Base-by-base conservation (phyloP, 805 yeast species). In the Starmerella tilneyi region DNA sequence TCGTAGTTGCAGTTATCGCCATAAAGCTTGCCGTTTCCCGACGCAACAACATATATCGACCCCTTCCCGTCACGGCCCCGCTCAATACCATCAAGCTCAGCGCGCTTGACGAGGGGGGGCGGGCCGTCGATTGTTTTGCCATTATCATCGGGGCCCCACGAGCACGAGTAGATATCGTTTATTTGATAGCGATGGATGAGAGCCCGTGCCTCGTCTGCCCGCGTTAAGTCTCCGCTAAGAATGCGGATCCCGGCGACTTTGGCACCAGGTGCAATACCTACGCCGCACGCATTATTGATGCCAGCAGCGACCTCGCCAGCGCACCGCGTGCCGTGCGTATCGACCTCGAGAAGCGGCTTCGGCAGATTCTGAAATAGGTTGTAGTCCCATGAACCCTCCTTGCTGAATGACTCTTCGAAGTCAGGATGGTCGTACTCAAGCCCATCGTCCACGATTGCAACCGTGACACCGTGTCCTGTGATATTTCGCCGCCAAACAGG, bases 91-190 rank as follows among this genome's bases (percentile, higher is more conserved):
- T 78, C 81, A n/a, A 83, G 60, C 62, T 92, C 72, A 1, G 97
- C 94, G 49, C 83, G 77, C 56, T 75, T 74, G 6, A 89, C 95
- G 23, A 89, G 57, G 27, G 67, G 61, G 20, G 84, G 83, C 0
- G 98, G 98, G 3, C 76, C 92, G 43, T 84, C 86, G 72, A 92
- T 75, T 1, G 94, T 75, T 46, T 63, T 70, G 0, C 98, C 98
- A 61, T 89, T 84, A 62, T 92, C 98, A 3, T 85, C 74, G 2
- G 98, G 98, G 7, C 98, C 98, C 98, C 98, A 92, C 3, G 96
- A 85, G 63, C 98, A 92, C 3, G 95, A 84, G 61, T 86, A 92
- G 31, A 92, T 92, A 62, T 92, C 95, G 63, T 92, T 92, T 22
- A 76, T 74, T 50, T 84, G 88, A 51, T 82, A 66, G 0, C 78